These are phyloP conservation scores for Trichosanthes truncata DNA, from an alignment of 306 rosid genomes.

Conservation along the genomic window DNA sequence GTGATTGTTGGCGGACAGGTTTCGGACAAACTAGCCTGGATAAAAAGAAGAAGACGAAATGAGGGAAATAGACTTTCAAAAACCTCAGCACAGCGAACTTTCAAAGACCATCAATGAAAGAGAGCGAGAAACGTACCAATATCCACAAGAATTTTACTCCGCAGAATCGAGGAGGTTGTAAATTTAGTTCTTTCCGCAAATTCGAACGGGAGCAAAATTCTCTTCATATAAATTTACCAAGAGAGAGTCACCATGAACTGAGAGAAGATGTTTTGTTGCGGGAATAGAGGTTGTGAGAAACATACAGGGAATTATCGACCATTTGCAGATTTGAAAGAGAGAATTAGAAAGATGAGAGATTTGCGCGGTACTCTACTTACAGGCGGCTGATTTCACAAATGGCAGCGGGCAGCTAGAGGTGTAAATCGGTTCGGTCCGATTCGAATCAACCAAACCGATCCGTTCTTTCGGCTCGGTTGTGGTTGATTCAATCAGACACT, in stretches of 20 bases:
- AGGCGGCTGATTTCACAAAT: not conserved
- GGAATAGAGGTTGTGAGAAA: not conserved
- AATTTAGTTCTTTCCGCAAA: not conserved
- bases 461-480: not conserved
- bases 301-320: not conserved
- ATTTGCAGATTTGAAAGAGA: not conserved
- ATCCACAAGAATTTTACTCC: not conserved
- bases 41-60: not conserved
- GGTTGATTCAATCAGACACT: not conserved
- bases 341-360: not conserved
- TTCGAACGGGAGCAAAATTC: not conserved
- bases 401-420: not conserved
- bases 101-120: not conserved
- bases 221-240: not conserved
- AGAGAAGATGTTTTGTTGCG: not conserved
- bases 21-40: not conserved
- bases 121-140: not conserved
- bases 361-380: not conserved
- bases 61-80: not conserved
- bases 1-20: not conserved
- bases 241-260: not conserved
- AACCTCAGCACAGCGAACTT: not conserved
- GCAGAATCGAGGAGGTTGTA: not conserved
- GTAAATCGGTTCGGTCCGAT: not conserved
- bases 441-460: not conserved